Evolutionary conservation across 1,284 basidiomycete genomes (phyloP), one percentile per base, ranked within the genome.

Genomic region (Butyriboletus appendiculatus): DNA sequence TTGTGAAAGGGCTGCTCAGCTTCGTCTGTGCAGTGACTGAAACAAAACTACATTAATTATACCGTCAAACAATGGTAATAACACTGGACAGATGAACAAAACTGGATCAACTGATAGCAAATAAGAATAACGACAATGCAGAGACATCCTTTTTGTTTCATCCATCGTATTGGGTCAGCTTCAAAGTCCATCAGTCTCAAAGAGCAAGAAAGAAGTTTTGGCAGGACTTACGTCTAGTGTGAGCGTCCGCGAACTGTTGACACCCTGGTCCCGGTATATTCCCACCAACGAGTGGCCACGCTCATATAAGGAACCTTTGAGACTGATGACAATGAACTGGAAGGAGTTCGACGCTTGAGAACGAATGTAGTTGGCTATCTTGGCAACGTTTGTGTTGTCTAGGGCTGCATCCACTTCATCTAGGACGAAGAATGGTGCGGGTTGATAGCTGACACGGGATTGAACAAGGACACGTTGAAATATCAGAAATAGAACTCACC

Each of bases 361-460:
- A 4, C 89, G 82, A 57, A 96, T 94, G 70, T 96, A 98, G 59
- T 91, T 89, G 8, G 94, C 95, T 32, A 97, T 86, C 70, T 94
- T 93, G 37, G 92, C 88, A 3, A 97, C 95, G 62, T 98, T 98
- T 18, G 93, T 95, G 67, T 97, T 95, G 75, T 97, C 95, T 33
- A 99, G 79, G 0, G 97, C 96, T 1, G 97, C 96, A 64, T 98
- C 96, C 12, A 98, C 95, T 73, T 99, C 97, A 70, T 99, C 97
- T 20, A 99, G 80, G 12, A 99, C 96, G 70, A 99, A 99, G 79
- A 99, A 99, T 0, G 97, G 97, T 1, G 96, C 94, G 1, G 97
- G 97, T 70, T 96, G 95, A 72, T 94, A 99, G 64, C 94, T 94
- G 59, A 16, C 37, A 18, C 2, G 9, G 20, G 40, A 16, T 28